Base-by-base conservation (phyloP, 2,329 filamentous ascomycete genomes). In the Lasiodiplodia sp. region DNA sequence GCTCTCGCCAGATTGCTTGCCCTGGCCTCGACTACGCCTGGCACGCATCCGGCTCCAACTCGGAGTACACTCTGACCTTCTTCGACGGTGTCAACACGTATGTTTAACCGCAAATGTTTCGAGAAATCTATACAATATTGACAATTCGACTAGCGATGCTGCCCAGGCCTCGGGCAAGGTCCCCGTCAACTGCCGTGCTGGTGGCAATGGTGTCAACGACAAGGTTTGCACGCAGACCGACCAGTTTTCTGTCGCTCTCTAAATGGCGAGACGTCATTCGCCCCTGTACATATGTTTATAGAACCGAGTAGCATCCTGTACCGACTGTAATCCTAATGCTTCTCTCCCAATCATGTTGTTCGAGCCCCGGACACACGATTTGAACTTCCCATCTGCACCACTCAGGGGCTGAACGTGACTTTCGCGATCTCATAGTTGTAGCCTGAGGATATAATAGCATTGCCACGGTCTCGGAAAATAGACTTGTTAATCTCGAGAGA, bases 181-280 rank as follows among this genome's bases (percentile, higher is more conserved):
- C 37, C 57, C 57, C 18, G 37, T 62, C 38, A 11, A 40, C 57
- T 62, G 57, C 57, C 57, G 10, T 23, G 57, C 57, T 62, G 57
- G 57, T 28, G 57, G 57, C 21, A 40, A 62, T 34, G 57, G 57
- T 44, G 16, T 2, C 31, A 47, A 62, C 37, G 57, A 62, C 57
- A 37, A 37, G 0, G 57, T 62, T 6, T 62, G 57, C 57, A n/a
- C 16, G 12, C 57, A 62, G 57, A 52, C 49, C 14, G 21, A 21
- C n/a, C 12, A 44, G 12, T 44, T 44, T 16, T 4, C 40, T 18
- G 40, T 44, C 18, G 16, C 40, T 18, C 14, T 44, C 14, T 44
- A n/a, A 44, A 7, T 18, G 40, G 4, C 2, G 40, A 18, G 40
- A 34, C 31, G 7, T 10, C 31, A 10, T 10, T 34, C 8, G 10